Conservation (phyloP, 1,284 basidiomycete genomes). For the Tilletiaria anomala region DNA sequence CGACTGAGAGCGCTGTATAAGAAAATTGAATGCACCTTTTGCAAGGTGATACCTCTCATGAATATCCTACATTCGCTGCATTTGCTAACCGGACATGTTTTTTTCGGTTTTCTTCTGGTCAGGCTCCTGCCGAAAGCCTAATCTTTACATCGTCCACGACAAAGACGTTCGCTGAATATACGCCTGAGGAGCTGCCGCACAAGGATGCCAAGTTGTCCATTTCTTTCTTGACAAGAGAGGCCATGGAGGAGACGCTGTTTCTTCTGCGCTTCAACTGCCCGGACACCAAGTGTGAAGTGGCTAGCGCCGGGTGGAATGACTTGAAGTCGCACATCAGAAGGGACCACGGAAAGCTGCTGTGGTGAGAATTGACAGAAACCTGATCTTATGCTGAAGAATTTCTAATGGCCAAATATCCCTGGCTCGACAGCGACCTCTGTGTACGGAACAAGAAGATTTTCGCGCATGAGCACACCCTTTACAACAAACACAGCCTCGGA, state of each 20-base stretch:
- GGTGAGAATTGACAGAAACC: constrained; percentile 46
- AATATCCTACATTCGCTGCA: neutral
- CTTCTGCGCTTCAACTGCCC: constrained; percentile 65
- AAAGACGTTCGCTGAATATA: constrained; percentile 19
- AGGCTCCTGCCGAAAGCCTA: constrained; percentile 47
- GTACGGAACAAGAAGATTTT: constrained; percentile 85
- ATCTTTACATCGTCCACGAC: constrained; percentile 61
- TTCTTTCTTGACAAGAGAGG: constrained; percentile 75
- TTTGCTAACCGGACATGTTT: neutral
- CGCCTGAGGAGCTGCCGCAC: constrained; percentile 22
- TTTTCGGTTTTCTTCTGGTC: no score
- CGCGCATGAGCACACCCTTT: constrained; percentile 81
- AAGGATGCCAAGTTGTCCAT: constrained; percentile 49
- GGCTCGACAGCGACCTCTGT: constrained; percentile 67
- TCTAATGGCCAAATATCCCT: no score
- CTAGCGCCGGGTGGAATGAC: constrained; percentile 73
- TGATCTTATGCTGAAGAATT: no score
- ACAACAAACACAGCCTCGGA: constrained; percentile 55
- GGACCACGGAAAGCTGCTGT: constrained; percentile 63
- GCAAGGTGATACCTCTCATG: constrained; percentile 48
- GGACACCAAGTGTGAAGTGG: constrained; percentile 62
- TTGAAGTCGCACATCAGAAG: constrained; percentile 65
- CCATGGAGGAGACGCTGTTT: constrained; percentile 87
- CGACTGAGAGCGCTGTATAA: constrained; percentile 89
- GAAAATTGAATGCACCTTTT: constrained; percentile 71